Evolutionary conservation across 257 asterid genomes (phyloP), one percentile per base, ranked within the genome.

Genomic region (Scutellaria minor): DNA sequence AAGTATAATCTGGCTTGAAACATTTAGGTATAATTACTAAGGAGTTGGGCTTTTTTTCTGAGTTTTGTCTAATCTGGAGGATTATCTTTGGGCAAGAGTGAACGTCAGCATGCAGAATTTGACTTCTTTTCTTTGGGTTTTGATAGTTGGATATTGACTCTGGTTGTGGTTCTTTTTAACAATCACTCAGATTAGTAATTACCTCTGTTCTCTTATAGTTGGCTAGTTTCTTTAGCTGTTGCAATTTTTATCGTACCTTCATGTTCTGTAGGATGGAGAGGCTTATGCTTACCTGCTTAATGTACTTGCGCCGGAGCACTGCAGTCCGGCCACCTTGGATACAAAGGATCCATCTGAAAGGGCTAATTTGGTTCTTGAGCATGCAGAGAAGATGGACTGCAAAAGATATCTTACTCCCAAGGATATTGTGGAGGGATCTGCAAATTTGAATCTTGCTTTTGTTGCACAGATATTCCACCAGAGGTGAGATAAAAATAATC

Each of bases 381-480:
- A 94, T 82, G 98, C 98, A 46, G 96, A 94, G 87, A 86, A 82
- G 78, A 89, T 91, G 97, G 95, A 94, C 80, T 94, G 97, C 88
- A 91, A 94, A 83, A 89, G 96, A 88, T 91, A 94, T 80, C 78
- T 94, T 68, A 76, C 85, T 39, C 97, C 98, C 55, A 84, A 88
- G 76, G 98, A 94, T 81, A 94, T 94, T 37, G 96, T 83, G 71
- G 96, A 94, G 67, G 98, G 98, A 31, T 89, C 97, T 44, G 47
- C 88, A 69, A 91, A 93, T 76, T 79, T 94, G 82, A 94, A 94
- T 82, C 96, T 94, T 80, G 97, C 98, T 75, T 94, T 94, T 76
- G 96, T 94, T 75, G 97, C 98, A 11, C 96, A 94, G 80, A 88
- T 94, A 77, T 93, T 94, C 84, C 98, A 94, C 75, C 96, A 89